Conservation (phyloP, 805 yeast genomes). For the Metschnikowia dekortorum region DNA sequence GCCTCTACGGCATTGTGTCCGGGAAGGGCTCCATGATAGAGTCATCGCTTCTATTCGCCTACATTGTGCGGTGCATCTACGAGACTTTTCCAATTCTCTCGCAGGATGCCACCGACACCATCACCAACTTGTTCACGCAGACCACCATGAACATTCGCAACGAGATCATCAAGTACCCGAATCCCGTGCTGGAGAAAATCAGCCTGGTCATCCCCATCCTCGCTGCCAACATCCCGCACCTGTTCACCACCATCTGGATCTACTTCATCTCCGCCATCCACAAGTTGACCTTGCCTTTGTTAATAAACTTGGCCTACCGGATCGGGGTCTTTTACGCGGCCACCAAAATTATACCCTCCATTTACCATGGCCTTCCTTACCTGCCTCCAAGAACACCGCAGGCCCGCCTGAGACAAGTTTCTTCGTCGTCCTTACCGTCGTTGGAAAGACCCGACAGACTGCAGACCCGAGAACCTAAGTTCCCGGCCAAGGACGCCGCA, state of each 20-base stretch:
- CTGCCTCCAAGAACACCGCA: slow-evolving; percentile 41
- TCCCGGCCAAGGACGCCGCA: not conserved
- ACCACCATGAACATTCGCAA: slow-evolving; percentile 30
- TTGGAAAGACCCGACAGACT: slow-evolving; percentile 5
- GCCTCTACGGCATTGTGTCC: slow-evolving; percentile 78
- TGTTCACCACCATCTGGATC: slow-evolving; percentile 52
- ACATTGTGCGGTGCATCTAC: slow-evolving; percentile 88
- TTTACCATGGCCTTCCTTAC: slow-evolving; percentile 42
- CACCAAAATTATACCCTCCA: slow-evolving; percentile 84
- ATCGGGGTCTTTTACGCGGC: slow-evolving; percentile 87
- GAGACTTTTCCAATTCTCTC: slow-evolving; percentile 89
- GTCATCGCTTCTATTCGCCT: slow-evolving; percentile 78
- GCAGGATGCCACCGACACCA: slow-evolving; percentile 37
- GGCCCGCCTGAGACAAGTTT: slow-evolving; percentile 30
- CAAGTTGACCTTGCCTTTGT: slow-evolving; percentile 75
- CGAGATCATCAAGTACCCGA: slow-evolving; percentile 37
- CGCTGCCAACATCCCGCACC: slow-evolving; percentile 50
- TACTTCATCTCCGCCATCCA: slow-evolving; percentile 47
- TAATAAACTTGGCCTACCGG: slow-evolving; percentile 78
- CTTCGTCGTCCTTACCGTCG: slow-evolving; percentile 22
- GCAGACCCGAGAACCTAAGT: slow-evolving; percentile 2
- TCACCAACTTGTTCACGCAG: slow-evolving; percentile 29
- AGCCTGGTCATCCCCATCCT: slow-evolving; percentile 38
- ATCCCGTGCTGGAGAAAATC: slow-evolving; percentile 23
- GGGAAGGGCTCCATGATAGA: slow-evolving; percentile 89